Base-by-base conservation (phyloP, 2,329 filamentous ascomycete species). In the Paecilomyces dactylethromorphus region DNA sequence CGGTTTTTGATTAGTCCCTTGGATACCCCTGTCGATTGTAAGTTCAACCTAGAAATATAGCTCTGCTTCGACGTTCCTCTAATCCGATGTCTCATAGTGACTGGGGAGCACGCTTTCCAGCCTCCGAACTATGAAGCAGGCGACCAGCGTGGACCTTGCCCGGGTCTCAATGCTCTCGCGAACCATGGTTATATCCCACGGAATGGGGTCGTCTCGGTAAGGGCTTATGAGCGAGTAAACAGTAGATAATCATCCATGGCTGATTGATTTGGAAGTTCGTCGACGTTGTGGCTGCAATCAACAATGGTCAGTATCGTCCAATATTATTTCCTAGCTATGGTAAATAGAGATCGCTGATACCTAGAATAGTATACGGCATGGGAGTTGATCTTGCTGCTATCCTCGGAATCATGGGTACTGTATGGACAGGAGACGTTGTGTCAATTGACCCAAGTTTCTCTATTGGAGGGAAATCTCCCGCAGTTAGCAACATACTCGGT, bases 361-460 rank as follows among this genome's bases (percentile, higher is more conserved):
- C 33, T 50, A 13, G 49, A 22, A 58, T n/a, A 76, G 79, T 82
- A 1, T 80, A 72, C 26, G 78, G 78, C 3, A 82, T 82, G 80
- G 74, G 75, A 0, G 55, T 80, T 18, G 79, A 80, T 15, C 63
- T 81, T 0, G 69, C 71, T 1, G 70, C 71, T 1, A 58, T 81
- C 3, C 66, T 81, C 2, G 73, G 76, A n/a, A 68, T 78, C 3
- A 75, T 80, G 68, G 79, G 79, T 6, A 79, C 78, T 13, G 76
- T 79, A 11, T 78, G 77, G 62, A 76, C 76, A 3, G 82, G 82
- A 1, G 79, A 84, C 60, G 78, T 79, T 5, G 62, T 83, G 0
- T 82, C 82, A 0, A 60, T 81, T 1, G 71, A 76, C 50, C 80
- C 76, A 1, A 75, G 79, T 2, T 83, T 81, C 68, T 84, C 81